A percentile compares a stretch with the other conserved stretches of the same genome.
Conservation (phyloP, 805 yeast genomes). For the Metschnikowia sp. region DNA sequence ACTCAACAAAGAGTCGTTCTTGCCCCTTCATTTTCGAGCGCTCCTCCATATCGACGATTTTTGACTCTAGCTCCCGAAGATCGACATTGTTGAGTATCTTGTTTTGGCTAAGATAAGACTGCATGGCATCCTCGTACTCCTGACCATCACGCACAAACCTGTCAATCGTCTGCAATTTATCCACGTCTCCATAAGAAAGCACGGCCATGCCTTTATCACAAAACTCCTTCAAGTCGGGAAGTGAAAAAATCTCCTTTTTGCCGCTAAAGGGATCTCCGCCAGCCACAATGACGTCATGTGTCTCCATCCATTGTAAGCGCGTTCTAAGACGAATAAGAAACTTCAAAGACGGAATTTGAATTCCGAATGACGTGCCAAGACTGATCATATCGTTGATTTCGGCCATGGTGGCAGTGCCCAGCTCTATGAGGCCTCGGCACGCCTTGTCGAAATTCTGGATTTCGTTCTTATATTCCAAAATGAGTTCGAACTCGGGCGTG, state of each 20-base stretch:
- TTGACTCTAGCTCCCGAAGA: constrained; percentile 23
- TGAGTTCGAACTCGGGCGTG: constrained; percentile 57
- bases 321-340: constrained; percentile 37
- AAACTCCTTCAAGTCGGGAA: constrained; percentile 28
- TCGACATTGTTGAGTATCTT: constrained; percentile 18
- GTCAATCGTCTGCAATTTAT: constrained; percentile 28
- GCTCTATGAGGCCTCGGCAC: constrained; percentile 38
- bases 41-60: constrained; percentile 25
- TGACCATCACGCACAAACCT: constrained; percentile 25
- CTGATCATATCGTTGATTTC: constrained; percentile 54
- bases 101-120: constrained; percentile 16
- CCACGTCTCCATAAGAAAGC: constrained; percentile 29
- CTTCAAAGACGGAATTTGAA: constrained; percentile 46
- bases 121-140: constrained; percentile 19
- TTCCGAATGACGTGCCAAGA: constrained; percentile 58
- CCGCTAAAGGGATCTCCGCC: constrained; percentile 42
- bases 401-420: constrained; percentile 28
- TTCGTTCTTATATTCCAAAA: constrained; percentile 50
- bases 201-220: constrained; percentile 26
- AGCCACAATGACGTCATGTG: constrained; percentile 27
- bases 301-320: constrained; percentile 32
- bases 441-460: constrained; percentile 49
- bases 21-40: constrained; percentile 21
- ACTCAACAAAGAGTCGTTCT: constrained; percentile 26
- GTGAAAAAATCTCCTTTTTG: constrained; percentile 32